Evolutionary conservation across 805 yeast species (phyloP).

Genomic region (Candida glaebosa): DNA sequence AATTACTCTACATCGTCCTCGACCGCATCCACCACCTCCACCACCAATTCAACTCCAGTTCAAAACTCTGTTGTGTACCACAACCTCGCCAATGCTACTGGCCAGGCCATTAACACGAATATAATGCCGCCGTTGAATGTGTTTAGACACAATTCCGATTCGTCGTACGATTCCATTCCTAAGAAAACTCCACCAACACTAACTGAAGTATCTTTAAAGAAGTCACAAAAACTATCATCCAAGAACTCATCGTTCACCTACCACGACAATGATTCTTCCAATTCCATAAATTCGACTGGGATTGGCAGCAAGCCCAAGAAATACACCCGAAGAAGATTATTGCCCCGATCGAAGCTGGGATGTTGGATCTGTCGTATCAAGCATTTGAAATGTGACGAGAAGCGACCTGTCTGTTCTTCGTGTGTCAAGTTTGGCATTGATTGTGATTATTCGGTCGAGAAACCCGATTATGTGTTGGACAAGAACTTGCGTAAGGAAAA

Average conservation of each 20-base stretch:
- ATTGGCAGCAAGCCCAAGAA: slow-evolving; percentile 18
- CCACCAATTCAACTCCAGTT: background rate
- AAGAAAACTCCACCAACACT: slow-evolving; percentile 1
- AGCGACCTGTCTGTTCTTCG: slow-evolving; percentile 33
- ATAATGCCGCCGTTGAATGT: slow-evolving; percentile 19
- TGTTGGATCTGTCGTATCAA: slow-evolving; percentile 47
- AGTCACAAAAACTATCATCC: background rate
- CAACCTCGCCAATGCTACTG: background rate
- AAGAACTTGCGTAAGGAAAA: slow-evolving; percentile 31
- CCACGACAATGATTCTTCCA: background rate
- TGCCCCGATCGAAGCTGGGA: slow-evolving; percentile 41
- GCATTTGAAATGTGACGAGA: slow-evolving; percentile 43
- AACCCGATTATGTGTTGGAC: slow-evolving; percentile 38
- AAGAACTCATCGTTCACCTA: background rate
- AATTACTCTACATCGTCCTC: slow-evolving; percentile 10
- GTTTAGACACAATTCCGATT: slow-evolving; percentile 24
- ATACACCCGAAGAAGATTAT: slow-evolving; percentile 35
- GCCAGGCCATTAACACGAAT: background rate
- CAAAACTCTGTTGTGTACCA: slow-evolving; percentile 1
- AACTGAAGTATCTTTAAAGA: slow-evolving; percentile 7
- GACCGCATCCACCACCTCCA: slow-evolving; percentile 9
- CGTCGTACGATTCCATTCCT: slow-evolving; percentile 5
- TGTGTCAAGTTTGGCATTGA: slow-evolving; percentile 38
- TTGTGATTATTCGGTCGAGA: slow-evolving; percentile 38
- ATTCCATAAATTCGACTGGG: background rate